phyloP scores from a whole-genome alignment of 2,329 filamentous ascomycete species.

The Ampelomyces quisqualis region DNA sequence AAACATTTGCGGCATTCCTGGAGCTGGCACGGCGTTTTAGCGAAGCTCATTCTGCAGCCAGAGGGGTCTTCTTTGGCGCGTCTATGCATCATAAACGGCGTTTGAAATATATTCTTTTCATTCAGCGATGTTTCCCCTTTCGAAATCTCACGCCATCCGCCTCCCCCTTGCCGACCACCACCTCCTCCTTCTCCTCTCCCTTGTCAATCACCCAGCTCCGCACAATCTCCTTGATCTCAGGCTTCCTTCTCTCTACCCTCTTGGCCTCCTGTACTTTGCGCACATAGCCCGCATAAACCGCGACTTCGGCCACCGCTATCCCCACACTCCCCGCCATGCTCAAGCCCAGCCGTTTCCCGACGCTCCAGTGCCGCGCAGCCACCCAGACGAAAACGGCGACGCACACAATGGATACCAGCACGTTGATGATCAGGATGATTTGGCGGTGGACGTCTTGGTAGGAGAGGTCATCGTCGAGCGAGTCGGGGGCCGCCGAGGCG shows the following conservation, averaged over 20 bases:
- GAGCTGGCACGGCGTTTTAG: constrained; percentile 5
- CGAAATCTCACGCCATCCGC: constrained; percentile 43
- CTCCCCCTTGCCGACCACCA: constrained; percentile 20
- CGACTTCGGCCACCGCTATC: constrained; percentile 74
- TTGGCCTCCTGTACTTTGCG: constrained; percentile 70
- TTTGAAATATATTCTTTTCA: constrained; percentile 1
- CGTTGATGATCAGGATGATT: constrained; percentile 82
- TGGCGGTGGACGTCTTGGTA: constrained; percentile 77
- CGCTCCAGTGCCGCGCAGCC: constrained; percentile 73
- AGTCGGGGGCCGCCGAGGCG: constrained; percentile 42
- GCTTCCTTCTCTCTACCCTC: constrained; percentile 58
- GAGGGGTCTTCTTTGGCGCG: too few relatives aligned
- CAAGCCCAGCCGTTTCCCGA: constrained; percentile 67
- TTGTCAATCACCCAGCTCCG: constrained; percentile 66
- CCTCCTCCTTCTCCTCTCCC: constrained; percentile 9
- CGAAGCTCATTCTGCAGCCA: neutral
- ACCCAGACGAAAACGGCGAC: constrained; percentile 77
- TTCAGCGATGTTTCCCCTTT: constrained; percentile 49
- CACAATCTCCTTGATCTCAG: constrained; percentile 68
- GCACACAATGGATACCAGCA: constrained; percentile 81
- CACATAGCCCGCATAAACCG: constrained; percentile 73
- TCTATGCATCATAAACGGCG: constrained; percentile 13
- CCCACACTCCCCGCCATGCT: constrained; percentile 69
- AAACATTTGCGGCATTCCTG: constrained; percentile 25
- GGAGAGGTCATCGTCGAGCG: constrained; percentile 62